These are phyloP conservation scores for Kentomonas sorsogonicus DNA, from an alignment of 208 protist genomes.

Conservation along the genomic window DNA sequence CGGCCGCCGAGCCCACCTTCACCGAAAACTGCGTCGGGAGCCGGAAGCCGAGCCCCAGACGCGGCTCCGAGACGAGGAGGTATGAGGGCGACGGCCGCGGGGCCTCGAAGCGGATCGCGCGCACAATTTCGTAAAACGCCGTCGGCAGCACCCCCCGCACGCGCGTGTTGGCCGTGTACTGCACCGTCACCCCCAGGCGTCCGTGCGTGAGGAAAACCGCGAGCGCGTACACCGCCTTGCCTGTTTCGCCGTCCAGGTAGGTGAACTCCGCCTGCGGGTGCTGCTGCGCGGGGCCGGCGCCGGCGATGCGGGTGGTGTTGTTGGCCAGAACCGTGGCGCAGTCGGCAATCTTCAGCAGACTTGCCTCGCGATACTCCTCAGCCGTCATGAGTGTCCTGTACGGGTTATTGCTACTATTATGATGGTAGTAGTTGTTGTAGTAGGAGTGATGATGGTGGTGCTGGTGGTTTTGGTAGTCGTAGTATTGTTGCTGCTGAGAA, in stretches of 20 bases:
- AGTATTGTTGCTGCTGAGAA: too few species aligned
- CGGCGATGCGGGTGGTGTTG: conserved; percentile 54
- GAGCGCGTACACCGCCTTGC: conserved; percentile 52
- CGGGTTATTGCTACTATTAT: too few species aligned
- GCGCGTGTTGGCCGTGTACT: conserved; percentile 63
- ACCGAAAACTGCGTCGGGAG: conserved; percentile 70
- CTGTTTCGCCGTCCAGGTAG: conserved; percentile 54
- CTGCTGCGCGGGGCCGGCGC: conserved; percentile 22
- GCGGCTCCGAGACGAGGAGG: conserved; percentile 71
- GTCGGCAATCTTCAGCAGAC: conserved; percentile 50
- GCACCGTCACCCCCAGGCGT: conserved; percentile 64
- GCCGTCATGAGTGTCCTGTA: too few species aligned
- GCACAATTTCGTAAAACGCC: conserved; percentile 69
- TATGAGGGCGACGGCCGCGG: conserved; percentile 71
- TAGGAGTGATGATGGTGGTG: too few species aligned
- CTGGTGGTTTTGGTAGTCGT: too few species aligned
- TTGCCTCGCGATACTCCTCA: conserved; percentile 57
- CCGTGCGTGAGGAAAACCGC: conserved; percentile 62
- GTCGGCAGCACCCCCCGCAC: conserved; percentile 62
- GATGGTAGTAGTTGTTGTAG: too few species aligned
- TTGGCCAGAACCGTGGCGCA: conserved; percentile 52
- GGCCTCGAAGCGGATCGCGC: conserved; percentile 46
- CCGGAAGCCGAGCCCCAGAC: conserved; percentile 75
- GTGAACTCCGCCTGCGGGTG: conserved; percentile 74
- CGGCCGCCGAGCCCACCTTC: conserved; percentile 12